Percentiles rank a stretch among this genome's conserved stretches.
These are phyloP conservation scores for Gnomoniopsis sp. DNA, from an alignment of 2,329 filamentous ascomycete species.

Conservation along the genomic window DNA sequence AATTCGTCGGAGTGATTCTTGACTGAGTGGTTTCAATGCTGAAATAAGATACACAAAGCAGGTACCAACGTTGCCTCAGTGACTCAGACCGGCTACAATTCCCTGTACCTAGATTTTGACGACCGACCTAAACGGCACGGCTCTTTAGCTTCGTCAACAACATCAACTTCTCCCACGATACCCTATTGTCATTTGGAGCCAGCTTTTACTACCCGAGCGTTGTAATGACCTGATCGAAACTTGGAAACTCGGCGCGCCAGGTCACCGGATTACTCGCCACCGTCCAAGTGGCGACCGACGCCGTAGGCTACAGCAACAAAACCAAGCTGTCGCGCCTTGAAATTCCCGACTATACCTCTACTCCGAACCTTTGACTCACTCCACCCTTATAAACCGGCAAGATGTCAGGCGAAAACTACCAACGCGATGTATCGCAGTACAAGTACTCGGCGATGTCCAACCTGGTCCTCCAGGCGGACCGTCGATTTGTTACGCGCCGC, in stretches of 20 bases:
- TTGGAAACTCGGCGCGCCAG: slow-evolving; percentile 10
- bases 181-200: not conserved
- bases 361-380: not conserved
- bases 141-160: slow-evolving; percentile 16
- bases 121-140: slow-evolving; percentile 17
- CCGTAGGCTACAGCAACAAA: not conserved
- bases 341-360: not conserved
- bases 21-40: too few relatives aligned
- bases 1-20: not conserved
- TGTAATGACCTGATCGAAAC: slow-evolving; percentile 17
- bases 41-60: too few relatives aligned
- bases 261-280: slow-evolving; percentile 12
- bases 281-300: slow-evolving; percentile 1
- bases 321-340: slow-evolving; percentile 10
- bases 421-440: slow-evolving; percentile 89
- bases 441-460: slow-evolving; percentile 99
- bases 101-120: slow-evolving; percentile 11
- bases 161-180: not conserved
- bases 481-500: slow-evolving; percentile 87
- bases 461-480: slow-evolving; percentile 99
- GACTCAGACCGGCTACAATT: not conserved
- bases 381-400: slow-evolving; percentile 29
- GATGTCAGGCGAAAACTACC: slow-evolving; percentile 64
- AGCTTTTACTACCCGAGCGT: not conserved
- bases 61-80: too few relatives aligned